Evolutionary conservation across 352 stramenopile species (phyloP).

Genomic region (Phytopythium boreale): DNA sequence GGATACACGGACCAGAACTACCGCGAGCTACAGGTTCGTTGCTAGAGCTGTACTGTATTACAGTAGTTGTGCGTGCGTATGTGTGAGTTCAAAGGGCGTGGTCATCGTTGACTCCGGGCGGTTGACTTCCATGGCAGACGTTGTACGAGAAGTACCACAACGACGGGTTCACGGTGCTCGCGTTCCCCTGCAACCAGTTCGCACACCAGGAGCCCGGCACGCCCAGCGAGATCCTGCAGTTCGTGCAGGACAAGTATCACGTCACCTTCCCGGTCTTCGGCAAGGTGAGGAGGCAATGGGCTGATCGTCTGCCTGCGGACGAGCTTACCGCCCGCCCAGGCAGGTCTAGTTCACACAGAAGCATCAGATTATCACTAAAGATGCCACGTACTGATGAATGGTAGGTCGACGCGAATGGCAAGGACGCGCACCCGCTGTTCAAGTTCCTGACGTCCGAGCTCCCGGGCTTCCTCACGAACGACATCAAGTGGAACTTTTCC

Average conservation of each 20-base stretch:
- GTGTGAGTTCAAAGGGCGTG: too few species aligned
- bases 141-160: constrained; percentile 76
- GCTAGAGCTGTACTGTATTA: too few species aligned
- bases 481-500: constrained; percentile 90
- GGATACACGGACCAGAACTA: constrained; percentile 86
- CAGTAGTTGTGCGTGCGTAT: too few species aligned
- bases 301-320: too few species aligned
- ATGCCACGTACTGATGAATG: not conserved
- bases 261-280: constrained; percentile 84
- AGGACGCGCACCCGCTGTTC: constrained; percentile 85
- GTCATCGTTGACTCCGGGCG: too few species aligned
- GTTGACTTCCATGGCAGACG: constrained; percentile 10
- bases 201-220: constrained; percentile 85
- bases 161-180: constrained; percentile 84
- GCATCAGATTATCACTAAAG: not conserved
- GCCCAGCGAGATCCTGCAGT: constrained; percentile 70
- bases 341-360: not conserved
- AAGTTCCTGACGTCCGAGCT: constrained; percentile 85
- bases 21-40: constrained; percentile 44
- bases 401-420: constrained; percentile 94
- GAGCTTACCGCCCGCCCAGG: not conserved
- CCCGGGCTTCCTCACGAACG: constrained; percentile 57
- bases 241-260: constrained; percentile 67
- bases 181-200: constrained; percentile 97
- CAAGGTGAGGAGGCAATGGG: constrained; percentile 42